Base-by-base conservation (phyloP, 306 rosid species). In the Luffa acutangula region DNA sequence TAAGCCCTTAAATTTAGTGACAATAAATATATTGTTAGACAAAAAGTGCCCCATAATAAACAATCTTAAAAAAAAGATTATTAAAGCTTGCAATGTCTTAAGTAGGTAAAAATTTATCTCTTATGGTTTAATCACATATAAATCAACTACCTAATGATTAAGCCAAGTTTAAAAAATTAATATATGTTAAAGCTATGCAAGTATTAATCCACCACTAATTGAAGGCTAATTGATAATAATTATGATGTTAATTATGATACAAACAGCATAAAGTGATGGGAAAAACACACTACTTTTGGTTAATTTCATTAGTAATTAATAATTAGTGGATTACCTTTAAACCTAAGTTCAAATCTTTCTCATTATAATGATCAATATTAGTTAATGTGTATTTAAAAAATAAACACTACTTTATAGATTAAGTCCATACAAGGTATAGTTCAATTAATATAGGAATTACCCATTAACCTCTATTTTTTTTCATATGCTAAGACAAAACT, bases 141-240 rank as follows among this genome's bases (percentile, higher is more conserved):
- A 33, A 74, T 74, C 78, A 74, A 74, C 78, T 34, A 33, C 60
- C 46, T 33, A 74, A 74, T 74, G 62, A 74, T 74, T 74, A 74
- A 51, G 20, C 54, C n/a, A n/a, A 51, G 21, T 25, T 74, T 51
- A 18, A 51, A 49, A 33, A 74, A 33, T 6, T 33, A 9, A 48
- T 72, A 72, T 72, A 21, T 46, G 77, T 72, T 45, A 72, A 48
- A 72, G 77, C 77, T 48, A 46, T 25, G 41, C 18, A 72, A 72
- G 77, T 31, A 52, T 74, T 33, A 74, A 74, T 74, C 31, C 62
- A 13, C 78, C 56, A 12, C 78, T 74, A 49, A 74, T 31, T 74
- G 45, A 15, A 74, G 59, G 31, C 53, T 74, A 74, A 73, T 73
- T 49, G 78, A 49, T 49, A 49, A 14, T 73, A 70, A 70, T 70